Evolutionary conservation across 805 yeast genomes (phyloP).

Genomic region (Pichia phayaonensis): DNA sequence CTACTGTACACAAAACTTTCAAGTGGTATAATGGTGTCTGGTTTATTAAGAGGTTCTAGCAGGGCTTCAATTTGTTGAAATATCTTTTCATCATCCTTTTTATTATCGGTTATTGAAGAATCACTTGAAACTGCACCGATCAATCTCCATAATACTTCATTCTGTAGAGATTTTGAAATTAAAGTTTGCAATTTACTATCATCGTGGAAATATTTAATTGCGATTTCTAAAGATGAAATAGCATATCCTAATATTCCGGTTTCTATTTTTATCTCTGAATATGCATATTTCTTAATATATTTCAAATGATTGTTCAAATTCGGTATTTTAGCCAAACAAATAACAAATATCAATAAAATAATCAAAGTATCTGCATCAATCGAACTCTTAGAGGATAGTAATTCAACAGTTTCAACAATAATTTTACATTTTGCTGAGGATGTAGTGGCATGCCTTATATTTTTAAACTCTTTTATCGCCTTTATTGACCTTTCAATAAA

Average conservation of each 20-base stretch:
- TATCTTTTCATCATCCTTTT: conserved; percentile 13
- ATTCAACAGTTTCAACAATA: conserved; percentile 44
- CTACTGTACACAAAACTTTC: conserved; percentile 31
- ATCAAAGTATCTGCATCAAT: conserved; percentile 80
- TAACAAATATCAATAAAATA: conserved; percentile 63
- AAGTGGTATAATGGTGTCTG: conserved; percentile 6
- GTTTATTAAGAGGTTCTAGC: conserved; percentile 11
- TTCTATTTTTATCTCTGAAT: conserved; percentile 32
- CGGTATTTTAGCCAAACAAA: conserved; percentile 52
- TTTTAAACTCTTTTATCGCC: conserved; percentile 48
- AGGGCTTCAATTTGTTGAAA: conserved; percentile 12
- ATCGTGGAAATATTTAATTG: conserved; percentile 52
- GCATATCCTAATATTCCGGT: conserved; percentile 69
- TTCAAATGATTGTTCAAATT: conserved; percentile 55
- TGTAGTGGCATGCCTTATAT: conserved; percentile 37
- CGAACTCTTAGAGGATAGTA: conserved; percentile 35
- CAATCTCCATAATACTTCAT: conserved; percentile 46
- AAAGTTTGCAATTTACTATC: conserved; percentile 27
- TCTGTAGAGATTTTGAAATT: conserved; percentile 33
- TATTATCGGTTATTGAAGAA: conserved; percentile 16
- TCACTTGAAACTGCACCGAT: conserved; percentile 30
- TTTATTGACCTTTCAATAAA: conserved; percentile 38
- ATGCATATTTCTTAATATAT: conserved; percentile 56
- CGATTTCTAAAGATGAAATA: conserved; percentile 78
- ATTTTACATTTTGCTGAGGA: conserved; percentile 41